These are phyloP conservation scores for Chloris gayana DNA, from an alignment of 176 grass and related monocot species.

Conservation along the genomic window DNA sequence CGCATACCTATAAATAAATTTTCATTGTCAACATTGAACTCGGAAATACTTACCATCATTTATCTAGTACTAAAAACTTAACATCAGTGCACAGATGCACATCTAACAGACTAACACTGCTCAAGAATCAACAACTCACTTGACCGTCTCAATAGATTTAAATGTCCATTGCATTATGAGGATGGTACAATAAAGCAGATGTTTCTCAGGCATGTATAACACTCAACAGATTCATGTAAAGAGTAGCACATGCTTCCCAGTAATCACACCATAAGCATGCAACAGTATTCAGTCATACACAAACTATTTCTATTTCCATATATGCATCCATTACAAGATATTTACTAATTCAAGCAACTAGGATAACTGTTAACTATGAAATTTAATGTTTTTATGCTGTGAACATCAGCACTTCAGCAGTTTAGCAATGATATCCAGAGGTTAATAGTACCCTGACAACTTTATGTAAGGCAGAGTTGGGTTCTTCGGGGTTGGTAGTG, in stretches of 20 bases:
- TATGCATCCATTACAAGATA: constrained; percentile 4
- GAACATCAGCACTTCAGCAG: background rate
- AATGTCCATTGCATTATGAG: background rate
- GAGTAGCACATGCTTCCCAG: background rate
- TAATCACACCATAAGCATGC: background rate
- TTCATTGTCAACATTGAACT: constrained; percentile 7
- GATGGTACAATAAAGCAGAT: constrained; percentile 13
- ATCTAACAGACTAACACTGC: constrained; percentile 32
- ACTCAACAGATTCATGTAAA: background rate
- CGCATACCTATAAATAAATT: constrained; percentile 47
- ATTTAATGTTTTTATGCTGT: background rate
- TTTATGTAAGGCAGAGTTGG: too few species aligned
- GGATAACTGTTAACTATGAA: constrained; percentile 4
- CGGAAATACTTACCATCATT: constrained; percentile 5
- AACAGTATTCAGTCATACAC: constrained; percentile 18
- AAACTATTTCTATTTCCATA: constrained; percentile 25
- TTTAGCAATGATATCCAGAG: background rate
- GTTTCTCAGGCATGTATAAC: constrained; percentile 9
- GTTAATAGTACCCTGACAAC: too few species aligned
- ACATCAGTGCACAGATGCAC: background rate
- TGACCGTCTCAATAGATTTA: background rate
- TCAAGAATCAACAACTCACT: background rate
- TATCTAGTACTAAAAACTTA: constrained; percentile 16
- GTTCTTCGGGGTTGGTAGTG: too few species aligned
- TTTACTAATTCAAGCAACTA: background rate